These are phyloP conservation scores for Aspergillus niger DNA, from an alignment of 2,329 filamentous ascomycete genomes.

Conservation along the genomic window DNA sequence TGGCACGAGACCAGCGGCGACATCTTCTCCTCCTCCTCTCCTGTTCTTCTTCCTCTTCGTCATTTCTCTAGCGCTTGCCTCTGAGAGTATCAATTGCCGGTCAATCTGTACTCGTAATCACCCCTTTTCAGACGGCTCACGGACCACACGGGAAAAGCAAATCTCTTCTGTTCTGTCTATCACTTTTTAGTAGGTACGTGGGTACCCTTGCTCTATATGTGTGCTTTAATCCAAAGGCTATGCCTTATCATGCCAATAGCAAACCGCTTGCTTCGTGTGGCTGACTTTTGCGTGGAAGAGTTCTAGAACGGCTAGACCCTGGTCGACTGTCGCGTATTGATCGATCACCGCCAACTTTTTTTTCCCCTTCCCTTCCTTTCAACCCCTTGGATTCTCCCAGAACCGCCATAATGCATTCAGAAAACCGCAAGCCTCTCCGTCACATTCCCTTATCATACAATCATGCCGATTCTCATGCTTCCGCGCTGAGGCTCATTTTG, in stretches of 20 bases:
- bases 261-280: background rate
- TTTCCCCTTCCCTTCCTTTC: background rate
- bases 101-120: slow-evolving; percentile 18
- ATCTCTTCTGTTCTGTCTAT: background rate
- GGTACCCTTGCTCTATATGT: background rate
- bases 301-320: background rate
- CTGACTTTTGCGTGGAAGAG: background rate
- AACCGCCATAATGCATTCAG: background rate
- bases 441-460: slow-evolving; percentile 78
- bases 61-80: slow-evolving; percentile 11
- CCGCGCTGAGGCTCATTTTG: slow-evolving; percentile 76
- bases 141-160: background rate
- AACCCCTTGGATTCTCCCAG: background rate
- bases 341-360: background rate
- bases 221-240: background rate
- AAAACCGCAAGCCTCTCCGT: slow-evolving; percentile 29
- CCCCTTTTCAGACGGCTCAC: background rate
- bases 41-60: slow-evolving; percentile 18
- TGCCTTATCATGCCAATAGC: background rate
- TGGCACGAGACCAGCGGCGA: slow-evolving; percentile 21
- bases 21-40: slow-evolving; percentile 14
- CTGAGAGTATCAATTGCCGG: slow-evolving; percentile 20
- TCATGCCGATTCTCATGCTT: slow-evolving; percentile 72
- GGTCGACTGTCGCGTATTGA: background rate
- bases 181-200: background rate